Percentiles rank a stretch among this genome's conserved stretches.
Evolutionary conservation across 257 asterid species (phyloP).

Genomic region (Dorcoceras hygrometricum): DNA sequence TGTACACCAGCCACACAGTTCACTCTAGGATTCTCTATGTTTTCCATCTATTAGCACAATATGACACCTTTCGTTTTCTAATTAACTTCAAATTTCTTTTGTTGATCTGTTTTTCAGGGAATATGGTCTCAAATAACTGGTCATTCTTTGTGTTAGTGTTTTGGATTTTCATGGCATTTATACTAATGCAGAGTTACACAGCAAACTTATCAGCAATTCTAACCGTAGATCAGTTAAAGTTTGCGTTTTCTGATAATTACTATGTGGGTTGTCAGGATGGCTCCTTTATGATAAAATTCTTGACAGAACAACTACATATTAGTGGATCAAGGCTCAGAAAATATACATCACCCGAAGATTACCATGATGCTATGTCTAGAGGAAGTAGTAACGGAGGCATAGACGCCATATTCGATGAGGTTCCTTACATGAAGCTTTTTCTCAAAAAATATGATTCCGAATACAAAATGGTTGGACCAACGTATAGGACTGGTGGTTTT

Average conservation of each 20-base stretch:
- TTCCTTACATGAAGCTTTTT: slow-evolving; percentile 53
- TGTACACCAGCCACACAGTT: background rate
- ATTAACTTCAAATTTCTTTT: background rate
- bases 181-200: slow-evolving; percentile 62
- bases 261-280: slow-evolving; percentile 44
- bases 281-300: slow-evolving; percentile 40
- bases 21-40: background rate
- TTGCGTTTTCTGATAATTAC: slow-evolving; percentile 35
- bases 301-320: slow-evolving; percentile 32
- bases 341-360: slow-evolving; percentile 32
- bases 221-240: slow-evolving; percentile 48
- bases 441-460: slow-evolving; percentile 27
- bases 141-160: slow-evolving; percentile 40
- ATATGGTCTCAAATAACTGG: slow-evolving; percentile 52
- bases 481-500: slow-evolving; percentile 44
- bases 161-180: slow-evolving; percentile 53
- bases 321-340: slow-evolving; percentile 30
- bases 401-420: slow-evolving; percentile 52
- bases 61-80: background rate
- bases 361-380: slow-evolving; percentile 33
- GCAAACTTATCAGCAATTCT: slow-evolving; percentile 55
- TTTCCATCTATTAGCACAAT: background rate
- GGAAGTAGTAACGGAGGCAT: slow-evolving; percentile 55
- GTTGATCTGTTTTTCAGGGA: slow-evolving; percentile 36
- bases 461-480: slow-evolving; percentile 48